A percentile compares a stretch with the other conserved stretches of the same genome.
phyloP scores from a whole-genome alignment of 1,284 basidiomycete species.

The Pascua guehoae region DNA sequence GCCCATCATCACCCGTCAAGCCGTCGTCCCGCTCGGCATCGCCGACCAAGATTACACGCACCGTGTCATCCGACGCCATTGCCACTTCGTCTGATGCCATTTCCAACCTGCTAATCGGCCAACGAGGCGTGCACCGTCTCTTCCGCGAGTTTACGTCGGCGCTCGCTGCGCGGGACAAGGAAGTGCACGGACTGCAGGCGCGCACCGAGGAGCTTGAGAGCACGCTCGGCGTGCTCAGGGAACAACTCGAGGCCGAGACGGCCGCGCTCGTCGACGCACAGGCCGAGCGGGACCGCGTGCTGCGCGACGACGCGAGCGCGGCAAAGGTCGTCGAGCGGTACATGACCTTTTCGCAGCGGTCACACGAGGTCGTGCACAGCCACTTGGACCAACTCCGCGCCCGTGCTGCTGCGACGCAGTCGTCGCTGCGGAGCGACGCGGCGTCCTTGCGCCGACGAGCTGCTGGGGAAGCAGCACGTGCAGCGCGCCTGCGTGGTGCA shows the following conservation, averaged over 20 bases:
- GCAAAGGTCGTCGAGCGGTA: slow-evolving; percentile 82
- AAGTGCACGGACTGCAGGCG: slow-evolving; percentile 71
- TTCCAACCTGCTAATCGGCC: slow-evolving; percentile 44
- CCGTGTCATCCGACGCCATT: slow-evolving; percentile 5
- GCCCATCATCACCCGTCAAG: neutral
- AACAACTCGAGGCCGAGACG: slow-evolving; percentile 65
- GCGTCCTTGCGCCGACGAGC: slow-evolving; percentile 21
- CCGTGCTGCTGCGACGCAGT: slow-evolving; percentile 62
- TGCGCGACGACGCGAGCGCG: slow-evolving; percentile 69
- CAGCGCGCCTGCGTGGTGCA: slow-evolving; percentile 57
- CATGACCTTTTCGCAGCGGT: slow-evolving; percentile 84
- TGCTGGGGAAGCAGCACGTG: slow-evolving; percentile 24
- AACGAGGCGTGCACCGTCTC: slow-evolving; percentile 45
- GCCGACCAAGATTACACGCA: slow-evolving; percentile 3
- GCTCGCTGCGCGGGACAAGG: slow-evolving; percentile 33
- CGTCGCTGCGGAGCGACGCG: slow-evolving; percentile 54
- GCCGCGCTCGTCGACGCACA: slow-evolving; percentile 59
- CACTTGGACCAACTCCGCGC: slow-evolving; percentile 57
- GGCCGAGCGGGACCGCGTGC: slow-evolving; percentile 58
- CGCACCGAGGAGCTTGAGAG: slow-evolving; percentile 74
- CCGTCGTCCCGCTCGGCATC: neutral
- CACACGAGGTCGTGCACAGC: slow-evolving; percentile 65
- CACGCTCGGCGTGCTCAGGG: slow-evolving; percentile 51
- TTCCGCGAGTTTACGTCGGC: slow-evolving; percentile 43
- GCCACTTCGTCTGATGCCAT: slow-evolving; percentile 31